Evolutionary conservation across 1,284 basidiomycete genomes (phyloP).

Genomic region (Moesziomyces antarcticus): DNA sequence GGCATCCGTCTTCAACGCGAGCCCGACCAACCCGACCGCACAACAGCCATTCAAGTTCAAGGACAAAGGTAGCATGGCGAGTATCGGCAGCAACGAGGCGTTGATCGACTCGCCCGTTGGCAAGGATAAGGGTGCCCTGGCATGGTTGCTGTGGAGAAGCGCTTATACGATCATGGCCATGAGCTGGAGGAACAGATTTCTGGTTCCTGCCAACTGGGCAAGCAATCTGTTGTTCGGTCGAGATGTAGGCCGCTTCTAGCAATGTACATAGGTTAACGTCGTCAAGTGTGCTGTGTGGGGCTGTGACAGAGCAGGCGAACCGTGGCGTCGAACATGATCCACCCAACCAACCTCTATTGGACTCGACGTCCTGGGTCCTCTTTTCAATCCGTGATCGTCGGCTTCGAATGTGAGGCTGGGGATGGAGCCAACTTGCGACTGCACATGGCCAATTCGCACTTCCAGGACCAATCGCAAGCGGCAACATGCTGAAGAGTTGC

Average conservation of each 20-base stretch:
- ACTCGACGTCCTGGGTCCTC: no score
- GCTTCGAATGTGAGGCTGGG: no score
- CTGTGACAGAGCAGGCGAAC: no score
- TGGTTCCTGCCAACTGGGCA: slow-evolving; percentile 62
- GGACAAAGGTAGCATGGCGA: slow-evolving; percentile 81
- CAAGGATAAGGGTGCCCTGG: slow-evolving; percentile 70
- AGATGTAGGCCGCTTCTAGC: slow-evolving; percentile 81
- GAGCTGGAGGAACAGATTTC: slow-evolving; percentile 76
- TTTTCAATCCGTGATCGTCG: no score
- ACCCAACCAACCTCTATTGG: no score
- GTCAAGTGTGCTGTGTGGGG: no score
- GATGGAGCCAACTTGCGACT: no score
- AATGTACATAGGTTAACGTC: no score
- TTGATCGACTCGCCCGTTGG: slow-evolving; percentile 35
- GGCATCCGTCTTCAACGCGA: slow-evolving; percentile 46
- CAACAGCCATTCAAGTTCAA: slow-evolving; percentile 74
- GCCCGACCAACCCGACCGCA: neutral
- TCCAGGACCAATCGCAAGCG: no score
- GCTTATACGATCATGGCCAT: slow-evolving; percentile 82
- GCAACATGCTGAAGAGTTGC: no score
- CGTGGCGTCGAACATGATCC: no score
- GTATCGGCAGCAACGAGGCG: slow-evolving; percentile 78
- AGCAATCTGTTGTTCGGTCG: slow-evolving; percentile 78
- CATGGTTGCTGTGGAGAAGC: slow-evolving; percentile 83
- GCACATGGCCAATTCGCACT: no score